phyloP scores from a whole-genome alignment of 1,139 yeast genomes.

The Yamadazyma jaroonii region DNA sequence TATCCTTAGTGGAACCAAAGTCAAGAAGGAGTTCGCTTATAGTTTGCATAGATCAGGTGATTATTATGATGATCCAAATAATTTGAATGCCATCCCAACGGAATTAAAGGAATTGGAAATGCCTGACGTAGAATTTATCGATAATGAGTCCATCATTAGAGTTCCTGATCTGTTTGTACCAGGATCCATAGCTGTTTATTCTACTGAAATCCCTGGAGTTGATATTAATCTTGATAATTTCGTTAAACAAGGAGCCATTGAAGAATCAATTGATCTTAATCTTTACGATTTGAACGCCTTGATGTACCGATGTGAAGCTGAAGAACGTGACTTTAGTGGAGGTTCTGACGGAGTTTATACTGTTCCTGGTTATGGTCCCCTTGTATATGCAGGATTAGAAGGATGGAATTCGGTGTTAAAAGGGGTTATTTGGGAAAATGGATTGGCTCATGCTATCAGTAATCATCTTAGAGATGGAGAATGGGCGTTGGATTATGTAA shows the following conservation, averaged over 20 bases:
- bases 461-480: conserved; percentile 76
- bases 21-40: conserved; percentile 58
- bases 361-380: conserved; percentile 69
- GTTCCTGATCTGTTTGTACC: conserved; percentile 63
- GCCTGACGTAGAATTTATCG: conserved; percentile 44
- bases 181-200: conserved; percentile 84
- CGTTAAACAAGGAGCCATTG: conserved; percentile 70
- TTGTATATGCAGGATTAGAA: conserved; percentile 86
- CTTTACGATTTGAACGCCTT: conserved; percentile 73
- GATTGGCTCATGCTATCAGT: conserved; percentile 81
- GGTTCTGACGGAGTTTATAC: conserved; percentile 72
- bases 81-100: conserved; percentile 63
- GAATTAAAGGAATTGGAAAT: conserved; percentile 51
- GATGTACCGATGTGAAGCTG: conserved; percentile 77
- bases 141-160: conserved; percentile 48
- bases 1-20: conserved; percentile 63
- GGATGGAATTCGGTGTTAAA: conserved; percentile 83
- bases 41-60: conserved; percentile 56
- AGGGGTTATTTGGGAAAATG: conserved; percentile 62
- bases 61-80: conserved; percentile 33
- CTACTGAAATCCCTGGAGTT: conserved; percentile 66
- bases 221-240: conserved; percentile 54
- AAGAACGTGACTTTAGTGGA: conserved; percentile 77
- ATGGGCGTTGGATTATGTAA: conserved; percentile 86
- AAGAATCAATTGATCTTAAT: conserved; percentile 59